Percentiles rank a stretch among this genome's conserved stretches.
Conservation (phyloP, 176 grass and related monocot species). For the Triticum timopheevii region DNA sequence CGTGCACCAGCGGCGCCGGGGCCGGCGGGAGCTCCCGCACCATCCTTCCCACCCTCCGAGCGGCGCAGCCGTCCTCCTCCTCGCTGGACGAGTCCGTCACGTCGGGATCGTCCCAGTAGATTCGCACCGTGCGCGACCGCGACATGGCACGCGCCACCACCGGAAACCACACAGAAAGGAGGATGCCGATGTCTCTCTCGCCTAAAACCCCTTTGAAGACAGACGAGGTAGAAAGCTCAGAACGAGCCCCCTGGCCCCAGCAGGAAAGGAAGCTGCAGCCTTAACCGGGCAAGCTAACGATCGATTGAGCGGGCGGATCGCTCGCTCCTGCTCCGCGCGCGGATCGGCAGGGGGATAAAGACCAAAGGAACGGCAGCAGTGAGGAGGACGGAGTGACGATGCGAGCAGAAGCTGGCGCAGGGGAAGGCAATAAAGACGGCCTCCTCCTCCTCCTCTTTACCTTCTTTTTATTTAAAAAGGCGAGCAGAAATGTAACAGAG, state of each 20-base stretch:
- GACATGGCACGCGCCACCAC: constrained; percentile 42
- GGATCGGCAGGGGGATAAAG: constrained; percentile 53
- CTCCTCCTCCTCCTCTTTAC: background rate
- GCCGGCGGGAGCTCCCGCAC: constrained; percentile 44
- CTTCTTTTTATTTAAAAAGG: constrained; percentile 25
- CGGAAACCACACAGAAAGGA: background rate
- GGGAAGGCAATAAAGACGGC: constrained; percentile 46
- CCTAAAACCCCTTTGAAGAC: background rate
- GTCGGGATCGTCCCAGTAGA: constrained; percentile 91
- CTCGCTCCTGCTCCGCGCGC: background rate
- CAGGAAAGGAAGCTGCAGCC: constrained; percentile 36
- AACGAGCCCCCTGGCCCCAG: constrained; percentile 22
- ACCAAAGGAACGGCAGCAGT: background rate
- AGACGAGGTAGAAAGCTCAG: background rate
- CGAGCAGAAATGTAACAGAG: constrained; percentile 30
- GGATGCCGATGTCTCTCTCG: background rate
- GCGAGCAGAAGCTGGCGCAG: background rate
- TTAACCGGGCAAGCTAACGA: constrained; percentile 4
- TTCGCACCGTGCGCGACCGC: constrained; percentile 63
- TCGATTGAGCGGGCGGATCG: constrained; percentile 19
- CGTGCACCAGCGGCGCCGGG: background rate
- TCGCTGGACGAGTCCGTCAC: constrained; percentile 76
- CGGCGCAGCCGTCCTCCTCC: constrained; percentile 30
- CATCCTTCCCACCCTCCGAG: constrained; percentile 50
- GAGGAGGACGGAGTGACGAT: background rate